Percentiles rank a stretch among this genome's conserved stretches.
Evolutionary conservation across 257 asterid genomes (phyloP).

Genomic region (Schizonepeta tenuifolia): DNA sequence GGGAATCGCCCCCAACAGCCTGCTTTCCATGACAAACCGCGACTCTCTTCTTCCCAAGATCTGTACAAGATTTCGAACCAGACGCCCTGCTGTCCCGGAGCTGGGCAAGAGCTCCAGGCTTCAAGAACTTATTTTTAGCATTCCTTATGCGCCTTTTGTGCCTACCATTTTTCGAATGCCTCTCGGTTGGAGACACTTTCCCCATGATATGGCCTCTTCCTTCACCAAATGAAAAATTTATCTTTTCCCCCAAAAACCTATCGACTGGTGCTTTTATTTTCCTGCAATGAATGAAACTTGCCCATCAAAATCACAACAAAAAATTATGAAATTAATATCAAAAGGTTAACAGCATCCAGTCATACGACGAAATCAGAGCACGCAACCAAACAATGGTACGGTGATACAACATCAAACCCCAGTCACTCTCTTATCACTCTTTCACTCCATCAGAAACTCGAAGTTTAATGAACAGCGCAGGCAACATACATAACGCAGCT

Average conservation of each 20-base stretch:
- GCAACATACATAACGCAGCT: conserved; percentile 18
- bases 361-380: conserved; percentile 8
- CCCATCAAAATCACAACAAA: conserved; percentile 1
- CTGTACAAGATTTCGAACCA: conserved; percentile 73
- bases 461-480: neutral
- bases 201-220: conserved; percentile 48
- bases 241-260: neutral
- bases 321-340: conserved; percentile 6
- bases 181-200: conserved; percentile 65
- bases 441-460: neutral
- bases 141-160: conserved; percentile 59
- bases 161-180: conserved; percentile 49
- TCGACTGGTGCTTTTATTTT: neutral
- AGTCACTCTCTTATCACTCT: neutral
- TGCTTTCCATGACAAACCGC: conserved; percentile 49
- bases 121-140: conserved; percentile 62
- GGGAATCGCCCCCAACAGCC: conserved; percentile 33
- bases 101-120: conserved; percentile 92
- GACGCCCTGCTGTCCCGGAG: conserved; percentile 71
- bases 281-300: conserved; percentile 3
- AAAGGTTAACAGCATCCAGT: neutral
- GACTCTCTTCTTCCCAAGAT: conserved; percentile 79
- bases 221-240: neutral
- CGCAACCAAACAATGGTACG: neutral
- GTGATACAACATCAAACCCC: conserved; percentile 5